Base-by-base conservation (phyloP, 208 protist species). In the Acanthamoeba sp. region DNA sequence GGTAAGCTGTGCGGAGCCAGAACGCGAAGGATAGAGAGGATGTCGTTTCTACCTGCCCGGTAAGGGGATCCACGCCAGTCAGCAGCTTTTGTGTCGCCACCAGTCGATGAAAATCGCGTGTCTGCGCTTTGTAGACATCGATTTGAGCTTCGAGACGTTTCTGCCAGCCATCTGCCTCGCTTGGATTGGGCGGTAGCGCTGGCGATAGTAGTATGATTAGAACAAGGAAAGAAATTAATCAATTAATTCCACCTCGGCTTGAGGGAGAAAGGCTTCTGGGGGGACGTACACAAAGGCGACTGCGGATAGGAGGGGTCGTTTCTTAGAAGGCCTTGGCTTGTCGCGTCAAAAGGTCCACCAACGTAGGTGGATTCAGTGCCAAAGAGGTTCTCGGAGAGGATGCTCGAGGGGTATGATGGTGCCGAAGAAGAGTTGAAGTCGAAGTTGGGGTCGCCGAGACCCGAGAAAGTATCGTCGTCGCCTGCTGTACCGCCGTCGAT, bases 41-140 rank as follows among this genome's bases (percentile, higher is more conserved):
- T 59, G 14, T 9, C 52, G 52, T 10, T 59, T 59, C 52, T 66
- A 42, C 29, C 82, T 90, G 82, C 7, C 82, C 82, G 2, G 45
- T 55, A 1, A 90, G 32, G 55, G 82, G 82, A 90, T 90, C 82
- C 10, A 90, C 29, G 0, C 82, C 82, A n/a, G 82, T 90, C 4
- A 90, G 55, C 48, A 90, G 24, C 55, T 66, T 57, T 50, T 90
- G 82, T 1, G 55, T 66, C 16, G 55, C 45, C 29, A 57, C 55
- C 12, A 90, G 82, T 24, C 82, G 3, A 90, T 90, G 55, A 3
- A 90, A 90, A 42, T 90, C 82, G 29, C 55, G 45, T 29, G 40
- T 66, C 82, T 90, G 82, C 52, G 82, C 82, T 29, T 90, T 57
- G 55, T 45, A 90, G n/a, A 38, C 34, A 38, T 90, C 82, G 20